Conservation (phyloP, 495 filamentous ascomycete genomes). For the Thermochaetoides thermophila region DNA sequence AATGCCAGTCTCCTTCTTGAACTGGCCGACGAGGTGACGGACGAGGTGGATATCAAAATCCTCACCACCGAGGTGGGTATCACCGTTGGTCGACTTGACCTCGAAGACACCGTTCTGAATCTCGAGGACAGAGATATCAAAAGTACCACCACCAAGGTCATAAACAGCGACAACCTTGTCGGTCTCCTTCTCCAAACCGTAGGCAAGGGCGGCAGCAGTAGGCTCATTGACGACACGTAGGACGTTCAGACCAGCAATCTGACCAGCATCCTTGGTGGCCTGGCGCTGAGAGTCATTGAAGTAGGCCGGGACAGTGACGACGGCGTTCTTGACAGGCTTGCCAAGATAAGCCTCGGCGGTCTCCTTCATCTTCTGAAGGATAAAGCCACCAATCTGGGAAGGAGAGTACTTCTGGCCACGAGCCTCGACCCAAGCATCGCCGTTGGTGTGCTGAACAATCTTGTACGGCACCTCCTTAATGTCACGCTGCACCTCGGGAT, state of each 20-base stretch:
- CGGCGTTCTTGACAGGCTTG: conserved; percentile 84
- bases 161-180: conserved; percentile 90
- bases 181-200: conserved; percentile 85
- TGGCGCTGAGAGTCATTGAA: conserved; percentile 98
- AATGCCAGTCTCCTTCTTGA: conserved; percentile 90
- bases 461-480: conserved; percentile 98
- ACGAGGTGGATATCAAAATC: conserved; percentile 97
- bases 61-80: conserved; percentile 94
- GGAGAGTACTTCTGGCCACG: conserved; percentile 96
- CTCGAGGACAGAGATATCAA: conserved; percentile 95
- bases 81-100: conserved; percentile 97
- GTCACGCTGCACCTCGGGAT: conserved; percentile 90
- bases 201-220: conserved; percentile 86
- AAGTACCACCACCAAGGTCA: conserved; percentile 96
- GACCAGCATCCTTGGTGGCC: conserved; percentile 94
- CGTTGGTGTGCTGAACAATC: conserved; percentile 96
- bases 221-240: conserved; percentile 96
- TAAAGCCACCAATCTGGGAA: conserved; percentile 93
- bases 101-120: conserved; percentile 98
- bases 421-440: conserved; percentile 94
- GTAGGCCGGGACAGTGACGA: conserved; percentile 93
- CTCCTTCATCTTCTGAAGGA: conserved; percentile 98
- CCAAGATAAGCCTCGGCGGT: conserved; percentile 83
- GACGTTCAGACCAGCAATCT: conserved; percentile 89
- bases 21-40: conserved; percentile 84